Base-by-base conservation (phyloP, 495 filamentous ascomycete species). In the Neurospora pannonica region DNA sequence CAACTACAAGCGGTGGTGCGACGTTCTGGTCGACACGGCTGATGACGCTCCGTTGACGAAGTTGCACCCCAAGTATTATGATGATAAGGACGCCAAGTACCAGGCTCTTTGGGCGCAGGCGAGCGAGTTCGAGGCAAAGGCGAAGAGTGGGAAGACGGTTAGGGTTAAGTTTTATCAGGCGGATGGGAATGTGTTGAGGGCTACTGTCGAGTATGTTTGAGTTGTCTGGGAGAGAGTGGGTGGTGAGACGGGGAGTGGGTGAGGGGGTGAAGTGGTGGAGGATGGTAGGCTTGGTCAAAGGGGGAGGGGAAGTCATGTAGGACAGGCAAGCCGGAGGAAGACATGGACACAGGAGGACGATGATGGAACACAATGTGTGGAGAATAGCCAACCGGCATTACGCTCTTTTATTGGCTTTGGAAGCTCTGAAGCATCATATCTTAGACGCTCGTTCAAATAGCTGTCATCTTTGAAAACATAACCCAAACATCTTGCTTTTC, bases 1-100 rank as follows among this genome's bases (percentile, higher is more conserved):
- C 73, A 74, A 74, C 42, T 40, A 72, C 70, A 74, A 74, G 73
- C 73, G 73, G n/a, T 74, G 73, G 73, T 74, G 73, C 70, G 73
- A 74, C 31, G 21, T 74, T 5, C 24, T 36, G 1, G 73, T 48
- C 70, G 60, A 74, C 70, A 38, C 54, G 3, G 38, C 17, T 11
- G 71, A 71, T 21, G 37, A 71, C 0, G 37, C 28, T 10, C 71
- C 70, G 6, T 15, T 74, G 70, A 74, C 70, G 1, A 46, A 46
- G 37, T 24, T 72, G n/a, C 73, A 74, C 13, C 71, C 71, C 8
- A 34, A 21, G 38, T 74, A 74, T 10, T 74, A 74, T 4, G 70
- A 74, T 38, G 73, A 74, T 5, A 74, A 74, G 21, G 39, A 74
- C 48, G 42, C 24, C 70, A 74, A 74, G 73, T 73, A 72, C 19